These are phyloP conservation scores for Aspergillus caelatus DNA, from an alignment of 2,329 filamentous ascomycete genomes.

Conservation along the genomic window DNA sequence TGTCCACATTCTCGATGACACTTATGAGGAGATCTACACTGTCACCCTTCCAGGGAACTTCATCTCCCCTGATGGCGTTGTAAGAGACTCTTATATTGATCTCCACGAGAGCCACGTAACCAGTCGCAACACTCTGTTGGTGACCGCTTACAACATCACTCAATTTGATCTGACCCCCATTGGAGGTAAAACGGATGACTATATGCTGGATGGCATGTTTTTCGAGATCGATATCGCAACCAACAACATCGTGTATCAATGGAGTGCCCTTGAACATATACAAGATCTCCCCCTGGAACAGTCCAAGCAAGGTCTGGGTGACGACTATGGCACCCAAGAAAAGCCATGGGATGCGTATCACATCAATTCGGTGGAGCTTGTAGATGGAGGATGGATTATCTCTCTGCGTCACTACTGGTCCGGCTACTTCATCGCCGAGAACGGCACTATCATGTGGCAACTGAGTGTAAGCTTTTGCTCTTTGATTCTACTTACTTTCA, in stretches of 20 bases:
- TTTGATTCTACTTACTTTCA: background rate
- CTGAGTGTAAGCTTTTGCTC: conserved; percentile 22
- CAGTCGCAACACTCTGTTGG: conserved; percentile 35
- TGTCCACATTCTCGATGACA: conserved; percentile 37
- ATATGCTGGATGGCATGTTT: conserved; percentile 38
- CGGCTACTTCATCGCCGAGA: conserved; percentile 33
- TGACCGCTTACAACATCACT: conserved; percentile 40
- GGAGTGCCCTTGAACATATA: conserved; percentile 39
- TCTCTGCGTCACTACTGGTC: conserved; percentile 41
- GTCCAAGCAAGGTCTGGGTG: conserved; percentile 28
- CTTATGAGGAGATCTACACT: conserved; percentile 37
- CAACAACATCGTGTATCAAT: conserved; percentile 35
- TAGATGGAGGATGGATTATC: conserved; percentile 39
- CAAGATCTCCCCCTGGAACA: conserved; percentile 31
- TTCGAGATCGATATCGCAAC: conserved; percentile 39
- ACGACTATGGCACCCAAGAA: conserved; percentile 21
- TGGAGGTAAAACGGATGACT: conserved; percentile 33
- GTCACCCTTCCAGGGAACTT: conserved; percentile 31
- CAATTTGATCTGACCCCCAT: conserved; percentile 34
- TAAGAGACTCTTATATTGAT: conserved; percentile 35
- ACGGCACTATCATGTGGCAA: conserved; percentile 34
- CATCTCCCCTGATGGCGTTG: conserved; percentile 23
- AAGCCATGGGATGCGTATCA: conserved; percentile 41
- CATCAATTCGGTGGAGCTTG: conserved; percentile 37
- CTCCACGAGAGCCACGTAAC: conserved; percentile 40